A percentile compares a stretch with the other conserved stretches of the same genome.
Conservation (phyloP, 2,329 filamentous ascomycete genomes). For the Fusarium concolor region DNA sequence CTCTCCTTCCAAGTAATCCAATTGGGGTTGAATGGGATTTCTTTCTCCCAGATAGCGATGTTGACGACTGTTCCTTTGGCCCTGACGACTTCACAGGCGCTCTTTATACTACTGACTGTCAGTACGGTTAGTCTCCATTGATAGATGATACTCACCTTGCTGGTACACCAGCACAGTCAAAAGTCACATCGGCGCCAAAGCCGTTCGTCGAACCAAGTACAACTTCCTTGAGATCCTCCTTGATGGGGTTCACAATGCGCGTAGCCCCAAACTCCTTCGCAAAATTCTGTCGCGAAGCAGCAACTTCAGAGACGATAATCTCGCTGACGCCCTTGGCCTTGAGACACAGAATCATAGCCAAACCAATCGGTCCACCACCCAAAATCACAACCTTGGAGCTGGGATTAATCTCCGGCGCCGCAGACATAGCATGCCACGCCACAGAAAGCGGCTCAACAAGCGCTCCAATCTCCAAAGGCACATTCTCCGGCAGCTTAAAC, state of each 20-base stretch:
- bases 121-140: too few relatives aligned
- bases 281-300: slow-evolving; percentile 54
- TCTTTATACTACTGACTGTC: slow-evolving; percentile 32
- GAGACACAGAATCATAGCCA: slow-evolving; percentile 60
- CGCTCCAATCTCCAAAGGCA: slow-evolving; percentile 63
- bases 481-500: slow-evolving; percentile 62
- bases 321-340: slow-evolving; percentile 60
- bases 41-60: slow-evolving; percentile 71
- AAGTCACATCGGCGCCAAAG: slow-evolving; percentile 67
- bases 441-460: slow-evolving; percentile 65
- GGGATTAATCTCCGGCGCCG: slow-evolving; percentile 54
- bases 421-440: slow-evolving; percentile 58
- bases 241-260: slow-evolving; percentile 54
- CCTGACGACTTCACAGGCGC: slow-evolving; percentile 61
- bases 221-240: slow-evolving; percentile 60
- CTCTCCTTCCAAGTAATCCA: slow-evolving; percentile 46
- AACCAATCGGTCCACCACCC: slow-evolving; percentile 62
- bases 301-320: slow-evolving; percentile 61
- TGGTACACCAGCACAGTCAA: slow-evolving; percentile 70
- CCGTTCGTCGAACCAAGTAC: slow-evolving; percentile 60
- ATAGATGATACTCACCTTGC: slow-evolving; percentile 27
- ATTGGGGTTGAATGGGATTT: slow-evolving; percentile 45
- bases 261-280: slow-evolving; percentile 59
- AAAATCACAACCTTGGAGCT: slow-evolving; percentile 61
- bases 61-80: slow-evolving; percentile 70